A percentile compares a stretch with the other conserved stretches of the same genome.
These are phyloP conservation scores for Sporisorium exsertum DNA, from an alignment of 1,284 basidiomycete genomes.

Conservation along the genomic window DNA sequence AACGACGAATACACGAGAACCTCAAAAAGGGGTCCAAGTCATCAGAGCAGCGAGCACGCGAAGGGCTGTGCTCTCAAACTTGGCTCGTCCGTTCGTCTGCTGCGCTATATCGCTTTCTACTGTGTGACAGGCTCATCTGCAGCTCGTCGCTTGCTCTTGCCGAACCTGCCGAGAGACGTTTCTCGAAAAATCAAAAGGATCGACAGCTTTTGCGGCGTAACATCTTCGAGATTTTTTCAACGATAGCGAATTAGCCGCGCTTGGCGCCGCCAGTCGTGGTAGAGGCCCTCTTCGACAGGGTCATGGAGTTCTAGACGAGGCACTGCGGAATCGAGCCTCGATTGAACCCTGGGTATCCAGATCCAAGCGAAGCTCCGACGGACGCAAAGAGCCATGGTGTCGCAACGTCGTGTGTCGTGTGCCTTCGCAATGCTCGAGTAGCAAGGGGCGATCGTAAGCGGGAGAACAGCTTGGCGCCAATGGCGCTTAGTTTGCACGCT, in stretches of 20 bases:
- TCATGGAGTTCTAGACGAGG: background rate
- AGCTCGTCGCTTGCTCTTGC: background rate
- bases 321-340: background rate
- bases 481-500: background rate
- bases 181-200: background rate
- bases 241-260: constrained; percentile 2
- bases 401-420: background rate
- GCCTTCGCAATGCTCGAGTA: background rate
- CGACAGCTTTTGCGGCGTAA: background rate
- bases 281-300: background rate
- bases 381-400: background rate
- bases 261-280: background rate
- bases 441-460: background rate
- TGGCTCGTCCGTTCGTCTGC: background rate
- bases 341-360: background rate
- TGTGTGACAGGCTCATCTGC: background rate
- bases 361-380: background rate
- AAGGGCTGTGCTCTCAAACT: background rate
- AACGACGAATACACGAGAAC: background rate
- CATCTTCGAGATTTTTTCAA: background rate
- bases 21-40: constrained; percentile 7
- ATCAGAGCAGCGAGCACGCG: background rate
- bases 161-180: background rate
- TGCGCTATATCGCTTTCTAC: background rate
- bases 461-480: constrained; percentile 1